Evolutionary conservation across 176 grass and related monocot species (phyloP).

Genomic region (Eleusine indica): DNA sequence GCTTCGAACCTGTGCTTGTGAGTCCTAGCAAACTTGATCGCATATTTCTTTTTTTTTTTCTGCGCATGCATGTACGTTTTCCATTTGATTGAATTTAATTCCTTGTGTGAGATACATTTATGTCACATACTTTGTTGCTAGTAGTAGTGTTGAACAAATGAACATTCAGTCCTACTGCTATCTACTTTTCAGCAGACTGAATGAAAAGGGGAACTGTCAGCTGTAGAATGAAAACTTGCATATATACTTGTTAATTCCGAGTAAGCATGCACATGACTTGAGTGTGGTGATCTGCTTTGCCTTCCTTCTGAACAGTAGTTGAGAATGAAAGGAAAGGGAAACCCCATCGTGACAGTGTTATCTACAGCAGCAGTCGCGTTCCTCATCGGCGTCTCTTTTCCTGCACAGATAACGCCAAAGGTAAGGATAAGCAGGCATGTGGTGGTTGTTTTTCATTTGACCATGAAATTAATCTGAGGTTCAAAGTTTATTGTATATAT

Average conservation of each 20-base stretch:
- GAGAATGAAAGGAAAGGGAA: background rate
- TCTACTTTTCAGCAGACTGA: too few species aligned
- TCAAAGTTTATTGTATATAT: background rate
- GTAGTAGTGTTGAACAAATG: too few species aligned
- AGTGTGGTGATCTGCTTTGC: background rate
- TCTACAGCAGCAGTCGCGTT: conserved; percentile 10
- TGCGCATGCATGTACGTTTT: too few species aligned
- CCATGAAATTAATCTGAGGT: background rate
- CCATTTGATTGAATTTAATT: too few species aligned
- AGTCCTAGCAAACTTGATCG: background rate
- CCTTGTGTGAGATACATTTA: too few species aligned
- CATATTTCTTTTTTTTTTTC: background rate
- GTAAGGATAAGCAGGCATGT: background rate
- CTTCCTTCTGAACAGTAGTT: background rate
- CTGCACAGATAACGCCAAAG: conserved; percentile 2
- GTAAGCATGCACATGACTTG: too few species aligned
- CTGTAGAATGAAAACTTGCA: too few species aligned
- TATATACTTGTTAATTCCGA: too few species aligned
- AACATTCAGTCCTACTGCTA: too few species aligned
- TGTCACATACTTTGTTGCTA: too few species aligned
- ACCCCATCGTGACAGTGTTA: background rate
- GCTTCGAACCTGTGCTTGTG: background rate
- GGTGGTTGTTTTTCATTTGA: too few species aligned
- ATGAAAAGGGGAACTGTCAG: too few species aligned
- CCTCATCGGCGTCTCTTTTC: conserved; percentile 4